These are phyloP conservation scores for Citrus reticulata DNA, from an alignment of 345 rosid species.

Conservation along the genomic window DNA sequence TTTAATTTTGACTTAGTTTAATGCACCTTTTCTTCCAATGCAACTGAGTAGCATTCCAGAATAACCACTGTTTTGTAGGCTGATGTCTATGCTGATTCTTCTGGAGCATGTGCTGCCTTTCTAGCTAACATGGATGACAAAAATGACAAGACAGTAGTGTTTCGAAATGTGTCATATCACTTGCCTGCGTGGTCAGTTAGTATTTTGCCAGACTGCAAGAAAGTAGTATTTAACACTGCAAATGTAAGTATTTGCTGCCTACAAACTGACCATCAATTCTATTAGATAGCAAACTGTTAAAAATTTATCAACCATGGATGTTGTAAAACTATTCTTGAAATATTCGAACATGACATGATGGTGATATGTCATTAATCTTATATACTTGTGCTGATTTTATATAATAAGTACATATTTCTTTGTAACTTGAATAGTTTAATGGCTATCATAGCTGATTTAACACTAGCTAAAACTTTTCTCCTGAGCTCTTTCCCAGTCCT, in stretches of 20 bases:
- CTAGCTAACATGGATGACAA: constrained; percentile 75
- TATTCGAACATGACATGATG: background rate
- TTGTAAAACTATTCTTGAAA: background rate
- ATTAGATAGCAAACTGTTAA: background rate
- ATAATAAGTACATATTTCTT: background rate
- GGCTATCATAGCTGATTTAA: no score
- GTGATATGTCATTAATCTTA: background rate
- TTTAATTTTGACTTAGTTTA: background rate
- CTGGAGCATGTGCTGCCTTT: constrained; percentile 80
- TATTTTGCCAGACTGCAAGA: constrained; percentile 92
- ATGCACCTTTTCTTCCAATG: background rate
- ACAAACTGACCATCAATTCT: background rate
- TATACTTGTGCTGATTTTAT: background rate
- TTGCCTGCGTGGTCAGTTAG: constrained; percentile 98
- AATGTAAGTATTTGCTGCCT: constrained; percentile 40
- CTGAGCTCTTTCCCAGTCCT: background rate
- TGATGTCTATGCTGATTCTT: constrained; percentile 63
- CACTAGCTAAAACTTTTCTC: background rate
- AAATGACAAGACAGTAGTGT: constrained; percentile 56
- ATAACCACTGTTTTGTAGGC: constrained; percentile 50
- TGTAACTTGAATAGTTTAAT: background rate
- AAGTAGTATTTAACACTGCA: constrained; percentile 75
- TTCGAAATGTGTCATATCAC: constrained; percentile 57
- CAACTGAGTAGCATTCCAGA: background rate
- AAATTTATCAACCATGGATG: background rate